Evolutionary conservation across 192 early-diverging fungal species (phyloP).

Genomic region (Entomortierella parvispora): DNA sequence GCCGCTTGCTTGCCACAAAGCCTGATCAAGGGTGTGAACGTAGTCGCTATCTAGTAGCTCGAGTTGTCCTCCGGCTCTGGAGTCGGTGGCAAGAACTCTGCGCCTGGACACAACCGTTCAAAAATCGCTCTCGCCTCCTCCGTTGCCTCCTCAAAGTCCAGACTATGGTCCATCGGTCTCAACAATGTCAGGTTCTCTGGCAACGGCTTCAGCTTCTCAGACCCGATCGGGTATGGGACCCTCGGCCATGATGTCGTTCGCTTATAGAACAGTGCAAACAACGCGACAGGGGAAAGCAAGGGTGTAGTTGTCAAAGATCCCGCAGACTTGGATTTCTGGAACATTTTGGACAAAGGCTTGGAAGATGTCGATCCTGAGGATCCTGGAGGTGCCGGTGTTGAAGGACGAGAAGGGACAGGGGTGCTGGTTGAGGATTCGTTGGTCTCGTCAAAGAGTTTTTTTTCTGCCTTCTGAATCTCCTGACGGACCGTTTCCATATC

Average conservation of each 20-base stretch:
- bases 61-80: slow-evolving; percentile 53
- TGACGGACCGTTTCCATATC: slow-evolving; percentile 46
- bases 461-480: slow-evolving; percentile 39
- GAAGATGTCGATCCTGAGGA: not conserved
- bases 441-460: slow-evolving; percentile 35
- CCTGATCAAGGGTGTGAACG: not conserved
- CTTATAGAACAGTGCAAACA: slow-evolving; percentile 59
- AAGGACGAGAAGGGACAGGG: slow-evolving; percentile 32
- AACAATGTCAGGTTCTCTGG: slow-evolving; percentile 59
- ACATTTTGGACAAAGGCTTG: slow-evolving; percentile 26
- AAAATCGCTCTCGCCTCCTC: slow-evolving; percentile 58
- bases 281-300: slow-evolving; percentile 26
- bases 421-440: slow-evolving; percentile 16
- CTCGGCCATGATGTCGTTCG: slow-evolving; percentile 43
- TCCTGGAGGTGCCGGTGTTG: slow-evolving; percentile 21
- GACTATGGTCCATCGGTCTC: slow-evolving; percentile 52
- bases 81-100: slow-evolving; percentile 60
- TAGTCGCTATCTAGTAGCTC: slow-evolving; percentile 5
- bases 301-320: slow-evolving; percentile 4
- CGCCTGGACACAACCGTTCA: slow-evolving; percentile 42
- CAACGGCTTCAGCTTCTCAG: slow-evolving; percentile 36
- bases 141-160: slow-evolving; percentile 60
- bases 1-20: not conserved
- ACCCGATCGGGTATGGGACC: slow-evolving; percentile 32
- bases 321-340: slow-evolving; percentile 37